Conservation (phyloP, 352 stramenopile genomes). For the Pythium inflatum region DNA sequence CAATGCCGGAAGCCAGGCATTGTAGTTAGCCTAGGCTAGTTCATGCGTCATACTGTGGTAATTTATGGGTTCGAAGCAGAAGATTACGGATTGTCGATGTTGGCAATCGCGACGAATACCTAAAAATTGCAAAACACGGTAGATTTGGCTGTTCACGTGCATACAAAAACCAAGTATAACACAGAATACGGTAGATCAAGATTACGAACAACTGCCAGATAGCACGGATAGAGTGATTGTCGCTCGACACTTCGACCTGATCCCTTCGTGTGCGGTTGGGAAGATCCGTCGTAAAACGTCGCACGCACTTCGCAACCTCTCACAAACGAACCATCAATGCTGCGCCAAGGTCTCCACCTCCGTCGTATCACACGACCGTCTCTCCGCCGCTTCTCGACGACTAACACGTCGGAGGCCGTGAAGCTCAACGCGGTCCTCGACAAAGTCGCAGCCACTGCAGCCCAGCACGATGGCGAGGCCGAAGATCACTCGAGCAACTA, state of each 20-base stretch:
- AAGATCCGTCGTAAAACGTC: too few relatives aligned
- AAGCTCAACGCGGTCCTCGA: conserved; percentile 4
- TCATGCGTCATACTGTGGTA: too few relatives aligned
- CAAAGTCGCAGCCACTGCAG: conserved; percentile 7
- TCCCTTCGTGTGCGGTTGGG: background rate
- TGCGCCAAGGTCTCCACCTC: conserved; percentile 16
- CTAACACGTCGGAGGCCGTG: background rate
- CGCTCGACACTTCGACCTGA: background rate
- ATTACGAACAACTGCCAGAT: conserved; percentile 1
- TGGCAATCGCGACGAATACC: too few relatives aligned
- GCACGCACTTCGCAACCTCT: too few relatives aligned
- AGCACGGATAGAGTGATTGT: background rate
- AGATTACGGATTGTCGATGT: too few relatives aligned
- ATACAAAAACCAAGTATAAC: conserved; percentile 17
- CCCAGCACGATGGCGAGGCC: background rate
- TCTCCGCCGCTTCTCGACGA: conserved; percentile 6
- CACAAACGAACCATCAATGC: conserved; percentile 5
- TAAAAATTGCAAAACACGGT: background rate
- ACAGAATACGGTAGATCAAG: conserved; percentile 5
- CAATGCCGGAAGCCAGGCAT: too few relatives aligned
- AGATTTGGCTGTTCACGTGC: too few relatives aligned
- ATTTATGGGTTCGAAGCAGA: too few relatives aligned
- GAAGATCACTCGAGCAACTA: conserved; percentile 51
- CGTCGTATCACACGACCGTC: background rate
- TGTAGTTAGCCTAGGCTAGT: too few relatives aligned